Evolutionary conservation across 1,284 basidiomycete species (phyloP).

Genomic region (Lentinus polychrous): DNA sequence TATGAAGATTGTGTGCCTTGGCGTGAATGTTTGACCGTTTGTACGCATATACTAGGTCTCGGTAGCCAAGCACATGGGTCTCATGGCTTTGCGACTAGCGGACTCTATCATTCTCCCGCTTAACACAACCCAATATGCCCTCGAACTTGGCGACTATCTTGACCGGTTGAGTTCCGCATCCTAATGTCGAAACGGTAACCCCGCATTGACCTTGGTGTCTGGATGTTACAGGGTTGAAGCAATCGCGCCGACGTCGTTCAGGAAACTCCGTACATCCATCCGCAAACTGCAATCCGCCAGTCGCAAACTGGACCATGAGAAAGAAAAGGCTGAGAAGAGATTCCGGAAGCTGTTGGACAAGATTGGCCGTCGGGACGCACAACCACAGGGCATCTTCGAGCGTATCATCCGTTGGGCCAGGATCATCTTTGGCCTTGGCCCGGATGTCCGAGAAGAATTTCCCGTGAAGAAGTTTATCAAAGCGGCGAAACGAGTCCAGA

Average conservation of each 20-base stretch:
- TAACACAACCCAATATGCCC: slow-evolving; percentile 68
- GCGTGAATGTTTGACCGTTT: not conserved
- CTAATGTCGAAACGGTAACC: not conserved
- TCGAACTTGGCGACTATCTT: slow-evolving; percentile 42
- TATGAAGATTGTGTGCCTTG: not conserved
- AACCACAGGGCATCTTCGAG: not conserved
- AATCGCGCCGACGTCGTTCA: slow-evolving; percentile 19
- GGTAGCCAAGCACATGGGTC: slow-evolving; percentile 61
- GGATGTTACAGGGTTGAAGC: slow-evolving; percentile 24
- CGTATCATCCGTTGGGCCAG: slow-evolving; percentile 12
- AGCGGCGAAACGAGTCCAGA: slow-evolving; percentile 55
- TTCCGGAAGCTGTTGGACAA: slow-evolving; percentile 26
- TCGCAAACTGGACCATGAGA: slow-evolving; percentile 47
- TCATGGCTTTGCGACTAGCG: slow-evolving; percentile 53
- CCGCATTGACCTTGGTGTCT: not conserved
- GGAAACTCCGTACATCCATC: slow-evolving; percentile 42
- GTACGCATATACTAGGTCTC: slow-evolving; percentile 36
- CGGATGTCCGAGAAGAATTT: slow-evolving; percentile 3
- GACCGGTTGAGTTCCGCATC: slow-evolving; percentile 27
- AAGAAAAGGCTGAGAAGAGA: slow-evolving; percentile 28
- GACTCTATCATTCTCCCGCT: slow-evolving; percentile 56
- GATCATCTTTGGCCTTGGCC: not conserved
- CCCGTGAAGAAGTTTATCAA: slow-evolving; percentile 35
- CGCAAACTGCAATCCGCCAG: slow-evolving; percentile 43
- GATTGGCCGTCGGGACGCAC: slow-evolving; percentile 16